Percentiles rank a stretch among this genome's conserved stretches.
These are phyloP conservation scores for Aspergillus floridensis DNA, from an alignment of 2,329 filamentous ascomycete species.

Conservation along the genomic window DNA sequence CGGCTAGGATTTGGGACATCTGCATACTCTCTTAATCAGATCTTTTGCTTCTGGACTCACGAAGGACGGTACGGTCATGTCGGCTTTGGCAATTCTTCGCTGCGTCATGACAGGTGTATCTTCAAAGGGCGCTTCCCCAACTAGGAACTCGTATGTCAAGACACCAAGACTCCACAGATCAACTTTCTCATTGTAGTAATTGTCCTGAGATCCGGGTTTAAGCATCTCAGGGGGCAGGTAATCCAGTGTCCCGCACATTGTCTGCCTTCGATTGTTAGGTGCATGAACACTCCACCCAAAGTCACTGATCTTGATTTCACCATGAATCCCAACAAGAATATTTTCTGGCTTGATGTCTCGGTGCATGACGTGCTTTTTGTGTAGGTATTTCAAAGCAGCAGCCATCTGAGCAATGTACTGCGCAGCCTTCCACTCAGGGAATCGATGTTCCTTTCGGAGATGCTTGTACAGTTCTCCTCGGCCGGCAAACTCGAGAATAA, in stretches of 20 bases:
- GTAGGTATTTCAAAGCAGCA: conserved; percentile 82
- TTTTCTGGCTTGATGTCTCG: conserved; percentile 98
- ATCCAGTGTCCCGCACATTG: conserved; percentile 95
- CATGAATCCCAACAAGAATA: conserved; percentile 91
- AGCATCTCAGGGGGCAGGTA: conserved; percentile 99
- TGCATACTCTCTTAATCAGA: conserved; percentile 76
- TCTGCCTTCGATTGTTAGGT: conserved; percentile 87
- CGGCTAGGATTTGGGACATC: neutral
- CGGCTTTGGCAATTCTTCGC: conserved; percentile 77
- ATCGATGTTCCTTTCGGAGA: conserved; percentile 71
- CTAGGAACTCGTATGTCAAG: conserved; percentile 91
- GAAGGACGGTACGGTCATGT: conserved; percentile 89
- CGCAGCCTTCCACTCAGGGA: conserved; percentile 81
- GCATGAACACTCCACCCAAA: conserved; percentile 99
- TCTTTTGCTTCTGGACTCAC: conserved; percentile 88
- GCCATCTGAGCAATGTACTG: conserved; percentile 90
- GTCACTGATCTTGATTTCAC: conserved; percentile 97
- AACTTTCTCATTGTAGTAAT: conserved; percentile 92
- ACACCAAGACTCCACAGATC: conserved; percentile 96
- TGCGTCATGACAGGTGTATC: conserved; percentile 95
- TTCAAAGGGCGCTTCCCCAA: conserved; percentile 95
- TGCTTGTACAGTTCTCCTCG: conserved; percentile 89
- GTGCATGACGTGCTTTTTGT: conserved; percentile 97
- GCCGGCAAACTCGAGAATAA: conserved; percentile 83
- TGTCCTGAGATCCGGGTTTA: conserved; percentile 73